Evolutionary conservation across 169 alveolate genomes (phyloP), one percentile per base, ranked within the genome.

Genomic region (Plasmodium inui): DNA sequence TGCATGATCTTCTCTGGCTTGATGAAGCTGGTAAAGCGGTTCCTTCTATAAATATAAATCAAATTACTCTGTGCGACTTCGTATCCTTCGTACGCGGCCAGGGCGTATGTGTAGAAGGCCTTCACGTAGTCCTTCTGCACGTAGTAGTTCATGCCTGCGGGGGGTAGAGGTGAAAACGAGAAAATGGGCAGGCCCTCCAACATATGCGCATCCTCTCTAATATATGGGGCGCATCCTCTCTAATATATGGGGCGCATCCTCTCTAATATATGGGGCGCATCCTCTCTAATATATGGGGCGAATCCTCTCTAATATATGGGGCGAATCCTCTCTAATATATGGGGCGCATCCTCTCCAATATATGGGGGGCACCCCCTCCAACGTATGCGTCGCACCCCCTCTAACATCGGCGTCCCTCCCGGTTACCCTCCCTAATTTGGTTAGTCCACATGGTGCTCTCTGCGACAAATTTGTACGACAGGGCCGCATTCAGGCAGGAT

Each of bases 61-160:
- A 91, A 70, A 44, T 95, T 95, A 61, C 84, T 80, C 79, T 95
- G 97, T 22, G 96, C 97, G n/a, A 95, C 83, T 55, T 93, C 96
- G 76, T 74, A 84, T 39, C 97, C 97, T 28, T 95, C 96, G 70
- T 95, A 95, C 22, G 96, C 94, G 2, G 97, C 97, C 61, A 94
- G 67, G 28, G 92, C 92, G 72, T 71, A 93, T 30, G 94, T 92
- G 74, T 85, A 84, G 70, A 95, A 79, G 46, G 97, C 91, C 26
- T 93, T 94, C 34, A 91, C 46, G 37, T 74, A 90, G 28, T 95
- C 95, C 28, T 85, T 84, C 14, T 91, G 94, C 8, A 93, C 71
- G 88, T 93, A 93, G 81, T 82, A 82, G 57, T 90, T 50, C 92
- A 89, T 70, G 12, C 93, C 92, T 85, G 37, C 8, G 22, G 26